Base-by-base conservation (phyloP, 129 eudicot species). In the Helichrysum umbraculigerum region DNA sequence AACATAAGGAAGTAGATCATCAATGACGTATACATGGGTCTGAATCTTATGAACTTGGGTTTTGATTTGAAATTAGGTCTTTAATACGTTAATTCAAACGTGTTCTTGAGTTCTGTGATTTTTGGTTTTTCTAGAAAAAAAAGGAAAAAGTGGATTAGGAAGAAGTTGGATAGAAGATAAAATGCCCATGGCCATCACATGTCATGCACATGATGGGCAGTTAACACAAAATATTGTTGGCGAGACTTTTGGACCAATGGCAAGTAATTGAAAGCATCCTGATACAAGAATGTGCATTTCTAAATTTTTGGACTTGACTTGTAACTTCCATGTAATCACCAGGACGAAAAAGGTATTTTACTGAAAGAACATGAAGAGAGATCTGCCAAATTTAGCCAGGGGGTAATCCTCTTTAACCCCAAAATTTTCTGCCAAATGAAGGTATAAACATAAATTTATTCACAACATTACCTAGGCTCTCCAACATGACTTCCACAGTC, bases 401-500 rank as follows among this genome's bases (percentile, higher is more conserved):
- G 44, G 2, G 44, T 7, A 39, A 39, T 39, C 10, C 44, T 7
- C 44, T 39, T 39, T 39, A 1, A 39, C 44, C 44, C 44, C 14
- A 3, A 52, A 4, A 34, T 17, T 6, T 1, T 9, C 28, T 17
- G 11, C n/a, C 10, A 7, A 39, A 8, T 60, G 30, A 25, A 15
- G 17, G 14, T 2, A 29, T 6, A 22, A 25, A 22, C 34, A 5
- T 60, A 59, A 59, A 59, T 22, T 21, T 60, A 60, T 60, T 11
- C 28, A 25, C 34, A 60, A 25, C 6, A 59, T 22, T 77, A 91
- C 98, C 98, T 79, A 94, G 70, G 87, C 90, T 85, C 83, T 79
- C 97, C 82, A 94, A 74, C 97, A 94, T 91, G 91, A 96, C 96
- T 71, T 91, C 90, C 57, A 94, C 96, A n/a, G 90, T 89, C 85